Evolutionary conservation across 768 basidiomycete species (phyloP).

Genomic region (Termitomyces sp.): DNA sequence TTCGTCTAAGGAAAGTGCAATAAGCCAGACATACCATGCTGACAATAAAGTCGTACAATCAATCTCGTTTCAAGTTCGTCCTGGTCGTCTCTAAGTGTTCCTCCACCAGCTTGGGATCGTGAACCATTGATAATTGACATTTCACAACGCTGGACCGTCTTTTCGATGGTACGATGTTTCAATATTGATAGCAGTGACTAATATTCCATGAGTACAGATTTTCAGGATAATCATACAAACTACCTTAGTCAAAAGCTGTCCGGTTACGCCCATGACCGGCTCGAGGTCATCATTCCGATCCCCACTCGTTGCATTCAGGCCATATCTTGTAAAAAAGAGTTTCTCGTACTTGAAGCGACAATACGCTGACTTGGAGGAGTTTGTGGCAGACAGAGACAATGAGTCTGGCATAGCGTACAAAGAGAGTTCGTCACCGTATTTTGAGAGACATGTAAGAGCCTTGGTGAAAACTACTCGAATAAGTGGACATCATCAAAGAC

Average conservation of each 20-base stretch:
- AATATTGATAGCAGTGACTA: constrained; percentile 70
- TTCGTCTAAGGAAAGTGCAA: background rate
- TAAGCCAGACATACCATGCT: constrained; percentile 51
- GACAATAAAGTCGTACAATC: constrained; percentile 71
- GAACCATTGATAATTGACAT: constrained; percentile 58
- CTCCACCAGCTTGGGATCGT: constrained; percentile 20
- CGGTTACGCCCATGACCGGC: constrained; percentile 40
- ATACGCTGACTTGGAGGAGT: constrained; percentile 78
- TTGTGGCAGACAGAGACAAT: constrained; percentile 66
- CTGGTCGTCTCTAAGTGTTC: constrained; percentile 35
- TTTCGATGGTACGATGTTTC: constrained; percentile 70
- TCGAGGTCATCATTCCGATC: constrained; percentile 25
- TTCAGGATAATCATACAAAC: background rate
- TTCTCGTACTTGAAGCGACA: constrained; percentile 68
- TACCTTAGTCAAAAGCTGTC: constrained; percentile 70
- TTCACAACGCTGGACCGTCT: constrained; percentile 72
- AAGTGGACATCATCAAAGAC: constrained; percentile 11
- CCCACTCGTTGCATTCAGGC: constrained; percentile 23
- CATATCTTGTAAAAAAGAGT: constrained; percentile 68
- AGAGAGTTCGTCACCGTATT: constrained; percentile 77
- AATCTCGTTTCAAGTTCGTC: constrained; percentile 70
- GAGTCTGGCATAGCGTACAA: constrained; percentile 58
- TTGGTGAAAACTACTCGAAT: constrained; percentile 58
- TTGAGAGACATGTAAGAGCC: constrained; percentile 70
- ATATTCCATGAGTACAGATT: background rate